Evolutionary conservation across 1,284 basidiomycete genomes (phyloP).

Genomic region (Pascua sp.): DNA sequence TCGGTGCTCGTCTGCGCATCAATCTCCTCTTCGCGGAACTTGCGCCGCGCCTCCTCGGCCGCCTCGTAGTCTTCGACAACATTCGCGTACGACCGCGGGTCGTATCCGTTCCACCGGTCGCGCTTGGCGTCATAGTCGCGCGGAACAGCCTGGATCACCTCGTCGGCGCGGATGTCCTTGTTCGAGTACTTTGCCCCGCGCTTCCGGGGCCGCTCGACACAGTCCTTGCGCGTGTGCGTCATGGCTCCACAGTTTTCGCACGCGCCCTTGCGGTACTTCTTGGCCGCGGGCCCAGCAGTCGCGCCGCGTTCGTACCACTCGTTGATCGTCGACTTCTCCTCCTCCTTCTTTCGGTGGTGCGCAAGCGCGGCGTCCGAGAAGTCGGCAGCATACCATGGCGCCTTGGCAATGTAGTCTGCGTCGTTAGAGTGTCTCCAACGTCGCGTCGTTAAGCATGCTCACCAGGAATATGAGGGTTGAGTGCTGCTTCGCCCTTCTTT

Average conservation of each 20-base stretch:
- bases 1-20: conserved; percentile 90
- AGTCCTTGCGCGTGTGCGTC: conserved; percentile 87
- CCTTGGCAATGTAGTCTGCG: conserved; percentile 85
- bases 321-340: conserved; percentile 68
- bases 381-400: conserved; percentile 91
- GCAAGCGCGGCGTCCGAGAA: conserved; percentile 78
- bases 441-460: conserved; percentile 31
- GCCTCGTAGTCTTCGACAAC: conserved; percentile 94
- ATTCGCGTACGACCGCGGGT: conserved; percentile 75
- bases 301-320: conserved; percentile 91
- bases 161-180: conserved; percentile 86
- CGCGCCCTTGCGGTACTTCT: conserved; percentile 94
- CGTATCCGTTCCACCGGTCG: conserved; percentile 98
- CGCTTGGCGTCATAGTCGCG: conserved; percentile 92
- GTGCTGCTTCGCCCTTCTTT: conserved; percentile 96
- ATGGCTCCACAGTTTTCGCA: conserved; percentile 99
- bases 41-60: conserved; percentile 82
- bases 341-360: conserved; percentile 67
- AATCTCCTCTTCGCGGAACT: conserved; percentile 90
- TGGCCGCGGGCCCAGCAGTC: conserved; percentile 80
- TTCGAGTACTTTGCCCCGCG: conserved; percentile 93
- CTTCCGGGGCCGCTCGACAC: conserved; percentile 91
- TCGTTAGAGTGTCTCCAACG: conserved; percentile 12
- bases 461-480: conserved; percentile 89
- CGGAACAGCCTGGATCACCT: conserved; percentile 74